Base-by-base conservation (phyloP, 2,329 filamentous ascomycete species). In the Botrytis aclada region DNA sequence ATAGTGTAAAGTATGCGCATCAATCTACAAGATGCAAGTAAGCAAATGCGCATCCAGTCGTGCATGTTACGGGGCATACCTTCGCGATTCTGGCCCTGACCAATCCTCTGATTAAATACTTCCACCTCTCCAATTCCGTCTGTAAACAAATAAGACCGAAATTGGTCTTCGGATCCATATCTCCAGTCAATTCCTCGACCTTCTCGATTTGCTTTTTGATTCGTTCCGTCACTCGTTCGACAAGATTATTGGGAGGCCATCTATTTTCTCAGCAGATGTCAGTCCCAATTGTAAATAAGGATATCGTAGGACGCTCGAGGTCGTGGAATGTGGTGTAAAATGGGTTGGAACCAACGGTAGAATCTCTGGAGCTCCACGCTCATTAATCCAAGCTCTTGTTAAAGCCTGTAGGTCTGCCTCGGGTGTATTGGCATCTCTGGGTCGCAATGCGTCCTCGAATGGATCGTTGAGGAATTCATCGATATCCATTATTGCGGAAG, bases 141-240 rank as follows among this genome's bases (percentile, higher is more conserved):
- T 99, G 96, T 71, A 98, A 90, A 75, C 99, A 92, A 66, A 98
- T 97, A 80, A 98, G 90, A 74, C 90, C 90, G 82, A 99, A 97
- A 81, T 97, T 98, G 76, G 93, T 91, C 82, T 93, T 94, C 64
- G 95, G 92, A 79, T 97, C 94, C 89, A 95, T 92, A 80, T 93
- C 90, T 75, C 92, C 92, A 20, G 92, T 95, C 86, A 95, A 88
- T 74, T 91, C 88, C 83, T 93, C 91, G 75, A 93, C 89, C 77
- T 86, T 87, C 82, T 90, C 88, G 79, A 93, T 92, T 84, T 93
- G 91, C 64, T 84, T 83, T 77, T 90, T 89, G 76, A 94, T 89
- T 74, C 90, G 88, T 74, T 89, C 88, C 83, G 94, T 92, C 78
- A 96, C 88, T 76, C 95, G 89, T 76, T 96, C 92, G 81, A 99